phyloP scores from a whole-genome alignment of 164 flowering plant species.

The Piper betle region DNA sequence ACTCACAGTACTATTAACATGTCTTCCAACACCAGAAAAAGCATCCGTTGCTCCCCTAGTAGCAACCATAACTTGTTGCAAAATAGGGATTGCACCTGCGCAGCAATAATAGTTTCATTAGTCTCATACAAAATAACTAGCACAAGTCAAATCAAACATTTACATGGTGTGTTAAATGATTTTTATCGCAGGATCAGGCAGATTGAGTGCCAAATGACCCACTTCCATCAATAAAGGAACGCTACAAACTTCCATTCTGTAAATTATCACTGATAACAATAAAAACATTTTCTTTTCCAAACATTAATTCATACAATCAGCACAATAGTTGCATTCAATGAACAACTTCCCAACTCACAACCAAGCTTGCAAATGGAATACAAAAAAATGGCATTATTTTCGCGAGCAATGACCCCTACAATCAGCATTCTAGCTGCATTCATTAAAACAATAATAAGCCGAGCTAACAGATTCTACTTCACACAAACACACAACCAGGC shows the following conservation, averaged over 20 bases:
- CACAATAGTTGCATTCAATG: not conserved
- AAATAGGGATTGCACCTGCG: constrained; percentile 70
- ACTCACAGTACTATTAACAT: constrained; percentile 64
- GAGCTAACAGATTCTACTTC: not conserved
- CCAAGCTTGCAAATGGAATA: no score
- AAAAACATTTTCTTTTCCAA: not conserved
- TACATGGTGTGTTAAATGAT: not conserved
- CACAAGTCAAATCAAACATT: not conserved
- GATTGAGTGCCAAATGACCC: not conserved
- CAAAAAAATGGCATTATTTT: no score
- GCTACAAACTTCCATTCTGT: not conserved
- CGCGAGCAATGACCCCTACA: no score
- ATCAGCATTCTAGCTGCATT: no score
- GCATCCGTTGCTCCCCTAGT: constrained; percentile 88
- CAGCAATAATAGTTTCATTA: not conserved
- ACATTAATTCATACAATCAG: not conserved
- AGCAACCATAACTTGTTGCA: constrained; percentile 67
- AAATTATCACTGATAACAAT: not conserved
- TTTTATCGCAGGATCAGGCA: not conserved
- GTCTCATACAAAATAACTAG: not conserved
- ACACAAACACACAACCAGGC: not conserved
- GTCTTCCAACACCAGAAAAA: constrained; percentile 67
- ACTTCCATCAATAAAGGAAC: not conserved
- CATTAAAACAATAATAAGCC: not conserved
- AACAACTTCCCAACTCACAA: no score